Evolutionary conservation across 2,329 filamentous ascomycete species (phyloP), one percentile per base, ranked within the genome.

Genomic region (Colletotrichum echinochloae): DNA sequence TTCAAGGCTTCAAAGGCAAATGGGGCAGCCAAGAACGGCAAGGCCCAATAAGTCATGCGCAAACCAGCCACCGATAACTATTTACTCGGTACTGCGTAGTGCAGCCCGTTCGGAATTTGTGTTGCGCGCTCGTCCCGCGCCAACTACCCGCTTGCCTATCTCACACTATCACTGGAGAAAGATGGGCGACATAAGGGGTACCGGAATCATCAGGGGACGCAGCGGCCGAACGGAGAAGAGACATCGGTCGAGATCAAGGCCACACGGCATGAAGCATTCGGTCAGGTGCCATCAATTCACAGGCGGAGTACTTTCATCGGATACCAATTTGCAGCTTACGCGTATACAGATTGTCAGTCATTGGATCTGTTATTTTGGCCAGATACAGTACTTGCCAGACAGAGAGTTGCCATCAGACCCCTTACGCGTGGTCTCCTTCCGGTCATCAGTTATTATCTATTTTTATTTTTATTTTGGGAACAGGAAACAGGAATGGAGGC

Each of bases 1-100:
- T 91, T 94, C 79, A 90, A 84, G 76, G 83, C 86, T 44, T 83
- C 84, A 71, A 90, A 90, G 76, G 83, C 83, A 61, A 83, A 83
- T 41, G 69, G 66, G 12, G 76, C 75, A 6, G 75, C 72, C 48
- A 85, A 85, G 77, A 83, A 83, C 60, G 85, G 81, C 73, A 90
- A 90, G 79, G 82, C 84, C 46, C 81, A 89, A 76, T 87, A 78
- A 81, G 57, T 46, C 46, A 26, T 11, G 44, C 28, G 57, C 39
- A 28, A 33, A 39, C 64, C 23, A 68, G 37, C 52, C 64, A 28
- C 37, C 35, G 23, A 49, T 46, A 66, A 68, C 35, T 35, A n/a
- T 26, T 61, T 55, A 41, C 30, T 49, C 23, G 65, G 59, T 62
- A 39, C 35, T 63, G 64, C 41, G 55, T 48, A 18, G 18, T 41